phyloP scores from a whole-genome alignment of 345 rosid genomes.

The Salix arbutifolia region DNA sequence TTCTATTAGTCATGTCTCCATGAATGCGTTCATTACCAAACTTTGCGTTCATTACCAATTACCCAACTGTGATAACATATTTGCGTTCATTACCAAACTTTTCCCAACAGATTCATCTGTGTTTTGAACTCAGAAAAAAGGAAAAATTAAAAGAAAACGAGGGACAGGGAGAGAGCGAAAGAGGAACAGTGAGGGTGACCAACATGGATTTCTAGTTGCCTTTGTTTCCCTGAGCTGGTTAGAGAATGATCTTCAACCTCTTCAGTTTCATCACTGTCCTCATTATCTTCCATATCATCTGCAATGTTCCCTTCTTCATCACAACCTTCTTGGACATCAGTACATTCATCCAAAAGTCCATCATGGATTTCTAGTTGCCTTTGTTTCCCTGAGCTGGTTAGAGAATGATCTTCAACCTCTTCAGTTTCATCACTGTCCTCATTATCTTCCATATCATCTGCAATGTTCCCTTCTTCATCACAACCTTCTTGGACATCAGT shows the following conservation, averaged over 20 bases:
- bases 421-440: neutral
- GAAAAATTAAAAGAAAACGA: too few relatives aligned
- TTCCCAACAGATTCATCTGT: too few relatives aligned
- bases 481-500: neutral
- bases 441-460: neutral
- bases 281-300: neutral
- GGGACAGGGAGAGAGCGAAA: too few relatives aligned
- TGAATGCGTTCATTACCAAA: too few relatives aligned
- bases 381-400: neutral
- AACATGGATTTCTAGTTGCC: neutral
- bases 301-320: neutral
- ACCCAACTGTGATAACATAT: too few relatives aligned
- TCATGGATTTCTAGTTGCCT: neutral
- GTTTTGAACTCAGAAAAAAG: too few relatives aligned
- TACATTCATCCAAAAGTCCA: neutral
- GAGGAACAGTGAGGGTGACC: too few relatives aligned
- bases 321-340: neutral
- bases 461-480: neutral
- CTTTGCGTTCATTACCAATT: too few relatives aligned
- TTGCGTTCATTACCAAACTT: too few relatives aligned
- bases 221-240: neutral
- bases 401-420: neutral
- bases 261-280: neutral
- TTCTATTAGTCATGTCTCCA: too few relatives aligned
- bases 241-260: neutral